Evolutionary conservation across 2,329 filamentous ascomycete genomes (phyloP).

Genomic region (Thielaviopsis musarum): DNA sequence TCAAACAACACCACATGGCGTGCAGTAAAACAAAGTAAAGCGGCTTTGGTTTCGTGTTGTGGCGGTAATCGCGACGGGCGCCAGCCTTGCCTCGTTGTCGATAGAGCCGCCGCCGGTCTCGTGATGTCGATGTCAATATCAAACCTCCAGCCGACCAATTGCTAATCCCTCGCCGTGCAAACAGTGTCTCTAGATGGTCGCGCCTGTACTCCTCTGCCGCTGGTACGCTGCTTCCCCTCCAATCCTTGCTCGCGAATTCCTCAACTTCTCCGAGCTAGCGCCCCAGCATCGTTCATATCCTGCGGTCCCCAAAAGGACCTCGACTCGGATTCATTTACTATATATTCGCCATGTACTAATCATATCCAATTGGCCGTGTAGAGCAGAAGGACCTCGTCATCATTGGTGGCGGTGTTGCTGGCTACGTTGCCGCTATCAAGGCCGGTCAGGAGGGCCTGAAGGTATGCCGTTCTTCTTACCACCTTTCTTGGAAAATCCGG

Average conservation of each 20-base stretch:
- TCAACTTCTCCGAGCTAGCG: not conserved
- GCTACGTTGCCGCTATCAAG: constrained; percentile 98
- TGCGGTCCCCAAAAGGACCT: not conserved
- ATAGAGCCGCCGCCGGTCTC: not conserved
- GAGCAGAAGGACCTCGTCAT: constrained; percentile 95
- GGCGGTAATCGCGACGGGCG: not conserved
- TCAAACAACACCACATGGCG: not conserved
- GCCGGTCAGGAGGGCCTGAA: constrained; percentile 94
- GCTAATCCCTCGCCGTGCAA: constrained; percentile 1
- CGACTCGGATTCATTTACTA: not conserved
- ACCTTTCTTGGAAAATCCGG: not conserved
- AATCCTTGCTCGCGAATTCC: not conserved
- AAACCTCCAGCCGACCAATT: not conserved
- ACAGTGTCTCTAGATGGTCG: constrained; percentile 27
- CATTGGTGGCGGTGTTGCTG: constrained; percentile 93
- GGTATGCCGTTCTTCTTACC: constrained; percentile 36
- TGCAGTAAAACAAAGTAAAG: not conserved
- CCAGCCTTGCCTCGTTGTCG: not conserved
- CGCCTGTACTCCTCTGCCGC: constrained; percentile 41
- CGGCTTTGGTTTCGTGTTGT: not conserved
- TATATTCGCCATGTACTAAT: constrained; percentile 21
- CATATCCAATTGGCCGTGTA: constrained; percentile 18
- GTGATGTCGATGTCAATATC: not conserved
- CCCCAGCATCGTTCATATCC: not conserved
- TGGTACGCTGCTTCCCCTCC: constrained; percentile 25